Conservation (phyloP, 805 yeast genomes). For the Candida piceae region DNA sequence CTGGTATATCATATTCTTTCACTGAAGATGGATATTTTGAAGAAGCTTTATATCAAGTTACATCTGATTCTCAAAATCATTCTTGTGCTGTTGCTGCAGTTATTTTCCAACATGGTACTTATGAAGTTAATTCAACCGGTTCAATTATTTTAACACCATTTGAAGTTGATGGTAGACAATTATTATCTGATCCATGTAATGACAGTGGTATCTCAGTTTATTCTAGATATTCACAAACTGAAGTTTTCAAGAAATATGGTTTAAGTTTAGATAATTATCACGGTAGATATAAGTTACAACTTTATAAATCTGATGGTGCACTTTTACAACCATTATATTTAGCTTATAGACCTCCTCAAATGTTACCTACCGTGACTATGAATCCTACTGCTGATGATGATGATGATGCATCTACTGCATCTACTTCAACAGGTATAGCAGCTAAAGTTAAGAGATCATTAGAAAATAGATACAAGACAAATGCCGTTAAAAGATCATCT, state of each 20-base stretch:
- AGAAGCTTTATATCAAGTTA: slow-evolving; percentile 79
- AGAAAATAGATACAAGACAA: slow-evolving; percentile 76
- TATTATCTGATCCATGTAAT: slow-evolving; percentile 83
- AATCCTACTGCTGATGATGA: slow-evolving; percentile 61
- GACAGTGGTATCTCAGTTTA: slow-evolving; percentile 56
- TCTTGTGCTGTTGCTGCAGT: slow-evolving; percentile 79
- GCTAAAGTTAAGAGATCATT: slow-evolving; percentile 61
- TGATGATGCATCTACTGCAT: slow-evolving; percentile 21
- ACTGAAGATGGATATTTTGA: slow-evolving; percentile 90
- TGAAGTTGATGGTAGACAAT: slow-evolving; percentile 87
- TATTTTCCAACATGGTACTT: slow-evolving; percentile 87
- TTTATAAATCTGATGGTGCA: slow-evolving; percentile 75
- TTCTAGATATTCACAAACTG: slow-evolving; percentile 66
- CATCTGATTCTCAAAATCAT: slow-evolving; percentile 67
- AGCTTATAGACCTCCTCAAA: slow-evolving; percentile 90
- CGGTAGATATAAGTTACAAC: slow-evolving; percentile 72
- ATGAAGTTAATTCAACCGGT: slow-evolving; percentile 58
- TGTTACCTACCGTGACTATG: slow-evolving; percentile 90
- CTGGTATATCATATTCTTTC: slow-evolving; percentile 91
- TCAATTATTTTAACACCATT: slow-evolving; percentile 67
- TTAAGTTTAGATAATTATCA: slow-evolving; percentile 71
- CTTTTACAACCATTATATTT: slow-evolving; percentile 82
- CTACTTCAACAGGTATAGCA: slow-evolving; percentile 30
- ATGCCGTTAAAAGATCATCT: slow-evolving; percentile 46
- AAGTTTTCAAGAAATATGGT: slow-evolving; percentile 50